A percentile compares a stretch with the other conserved stretches of the same genome.
phyloP scores from a whole-genome alignment of 768 basidiomycete genomes.

The Agaricus subrufescens region DNA sequence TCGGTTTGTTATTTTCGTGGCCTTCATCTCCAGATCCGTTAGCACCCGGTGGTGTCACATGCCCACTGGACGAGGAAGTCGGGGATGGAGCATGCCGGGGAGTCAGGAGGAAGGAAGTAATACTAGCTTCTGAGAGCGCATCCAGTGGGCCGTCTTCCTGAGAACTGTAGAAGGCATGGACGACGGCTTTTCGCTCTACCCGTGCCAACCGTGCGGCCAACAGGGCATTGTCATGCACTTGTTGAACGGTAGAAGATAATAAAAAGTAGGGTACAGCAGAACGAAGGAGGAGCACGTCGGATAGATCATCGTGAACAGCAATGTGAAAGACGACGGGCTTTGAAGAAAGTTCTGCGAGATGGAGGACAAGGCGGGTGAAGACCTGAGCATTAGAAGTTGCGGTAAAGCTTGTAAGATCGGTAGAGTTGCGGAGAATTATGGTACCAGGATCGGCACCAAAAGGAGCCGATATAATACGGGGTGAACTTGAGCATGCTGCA shows the following conservation, averaged over 20 bases:
- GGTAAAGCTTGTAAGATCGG: constrained; percentile 57
- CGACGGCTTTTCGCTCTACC: constrained; percentile 65
- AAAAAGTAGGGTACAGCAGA: constrained; percentile 80
- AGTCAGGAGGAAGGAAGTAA: constrained; percentile 56
- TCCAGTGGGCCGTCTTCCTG: constrained; percentile 33
- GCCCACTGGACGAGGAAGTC: constrained; percentile 29
- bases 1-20: constrained; percentile 13
- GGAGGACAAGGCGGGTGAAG: constrained; percentile 57
- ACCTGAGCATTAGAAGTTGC: constrained; percentile 45
- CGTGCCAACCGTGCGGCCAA: constrained; percentile 79
- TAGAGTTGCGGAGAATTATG: constrained; percentile 45
- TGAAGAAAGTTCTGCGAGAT: constrained; percentile 62
- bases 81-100: constrained; percentile 31
- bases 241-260: constrained; percentile 69
- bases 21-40: constrained; percentile 26
- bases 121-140: constrained; percentile 54
- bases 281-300: constrained; percentile 71
- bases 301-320: constrained; percentile 59
- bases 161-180: constrained; percentile 73
- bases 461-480: constrained; percentile 47
- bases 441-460: constrained; percentile 63
- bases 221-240: constrained; percentile 88
- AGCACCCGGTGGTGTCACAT: constrained; percentile 20
- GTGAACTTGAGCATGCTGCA: constrained; percentile 29
- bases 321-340: constrained; percentile 71